Evolutionary conservation across 2,329 filamentous ascomycete genomes (phyloP), one percentile per base, ranked within the genome.

Genomic region (Aspergillus eucalypticola): DNA sequence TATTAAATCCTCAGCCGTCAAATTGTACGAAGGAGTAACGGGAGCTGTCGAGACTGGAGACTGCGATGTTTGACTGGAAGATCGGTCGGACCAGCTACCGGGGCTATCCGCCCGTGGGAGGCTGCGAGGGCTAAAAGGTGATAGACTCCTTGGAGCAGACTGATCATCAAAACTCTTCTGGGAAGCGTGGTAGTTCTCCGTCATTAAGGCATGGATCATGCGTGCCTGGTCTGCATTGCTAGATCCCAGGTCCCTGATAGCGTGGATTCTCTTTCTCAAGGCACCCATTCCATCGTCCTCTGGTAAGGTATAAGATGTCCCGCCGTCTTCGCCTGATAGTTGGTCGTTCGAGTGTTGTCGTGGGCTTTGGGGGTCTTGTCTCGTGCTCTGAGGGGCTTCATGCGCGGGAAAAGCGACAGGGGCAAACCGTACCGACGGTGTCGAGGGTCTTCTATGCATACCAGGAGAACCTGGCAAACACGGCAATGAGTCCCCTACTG

Each of bases 251-350:
- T 83, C 80, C 71, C 91, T 89, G 62, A 94, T 89, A 21, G 79
- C 80, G 60, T 89, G 82, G 65, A 95, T 92, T 63, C 85, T 86
- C 64, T 79, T 82, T 67, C 91, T 83, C 67, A 94, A 75, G 57
- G 78, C 75, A 17, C 84, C 81, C 88, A 91, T 93, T 48, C 91
- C 91, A 79, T 95, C 91, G 70, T 94, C 89, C 71, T 89, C 91
- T 1, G 90, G 90, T 42, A 92, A 73, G 15, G 71, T 64, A 8
- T 60, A 65, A 11, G 68, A 66, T 2, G 56, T 54, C 27, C 49
- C 62, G 17, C 58, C 44, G 23, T 67, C 67, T 53, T 69, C 66
- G 41, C 66, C 41, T n/a, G 58, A 56, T 8, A 61, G 48, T 7
- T 44, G 13, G 39, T 57, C 53, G 23, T 27, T 54, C 48, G 57